Percentiles rank a stretch among this genome's conserved stretches.
Conservation (phyloP, 129 eudicot genomes). For the Cynara cardunculus region DNA sequence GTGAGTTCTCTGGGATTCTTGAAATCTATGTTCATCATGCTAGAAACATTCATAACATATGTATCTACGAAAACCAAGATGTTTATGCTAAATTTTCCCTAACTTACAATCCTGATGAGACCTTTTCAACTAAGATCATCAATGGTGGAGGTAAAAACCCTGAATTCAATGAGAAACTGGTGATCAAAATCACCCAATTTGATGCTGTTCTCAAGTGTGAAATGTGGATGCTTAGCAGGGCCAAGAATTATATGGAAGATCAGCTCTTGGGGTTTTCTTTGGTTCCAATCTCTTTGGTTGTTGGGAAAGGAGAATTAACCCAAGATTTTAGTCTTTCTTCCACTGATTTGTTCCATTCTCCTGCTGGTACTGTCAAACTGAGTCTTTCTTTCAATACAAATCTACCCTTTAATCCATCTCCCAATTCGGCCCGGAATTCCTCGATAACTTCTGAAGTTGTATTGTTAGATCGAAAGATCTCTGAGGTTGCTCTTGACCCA, state of each 20-base stretch:
- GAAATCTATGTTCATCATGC: constrained; percentile 80
- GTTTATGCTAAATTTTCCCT: constrained; percentile 87
- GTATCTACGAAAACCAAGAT: constrained; percentile 90
- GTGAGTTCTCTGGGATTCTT: constrained; percentile 59
- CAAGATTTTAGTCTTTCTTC: constrained; percentile 74
- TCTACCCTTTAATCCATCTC: constrained; percentile 15
- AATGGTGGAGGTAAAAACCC: constrained; percentile 86
- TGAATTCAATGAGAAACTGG: constrained; percentile 58
- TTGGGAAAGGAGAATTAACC: constrained; percentile 46
- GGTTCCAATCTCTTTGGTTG: constrained; percentile 57
- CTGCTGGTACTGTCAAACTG: constrained; percentile 75
- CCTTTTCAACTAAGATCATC: constrained; percentile 51
- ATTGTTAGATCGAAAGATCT: constrained; percentile 40
- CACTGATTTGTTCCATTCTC: constrained; percentile 85
- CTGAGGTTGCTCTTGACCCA: constrained; percentile 33
- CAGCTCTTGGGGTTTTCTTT: constrained; percentile 81
- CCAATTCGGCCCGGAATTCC: constrained; percentile 1
- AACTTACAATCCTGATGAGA: constrained; percentile 75
- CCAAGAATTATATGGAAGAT: constrained; percentile 67
- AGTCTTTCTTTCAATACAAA: constrained; percentile 42
- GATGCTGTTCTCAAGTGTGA: constrained; percentile 84
- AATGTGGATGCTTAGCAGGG: constrained; percentile 90
- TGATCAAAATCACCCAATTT: constrained; percentile 47
- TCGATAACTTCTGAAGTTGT: constrained; percentile 45
- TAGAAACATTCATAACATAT: constrained; percentile 85